A percentile compares a stretch with the other conserved stretches of the same genome.
Conservation (phyloP, 768 basidiomycete genomes). For the Lyophyllum decastes region DNA sequence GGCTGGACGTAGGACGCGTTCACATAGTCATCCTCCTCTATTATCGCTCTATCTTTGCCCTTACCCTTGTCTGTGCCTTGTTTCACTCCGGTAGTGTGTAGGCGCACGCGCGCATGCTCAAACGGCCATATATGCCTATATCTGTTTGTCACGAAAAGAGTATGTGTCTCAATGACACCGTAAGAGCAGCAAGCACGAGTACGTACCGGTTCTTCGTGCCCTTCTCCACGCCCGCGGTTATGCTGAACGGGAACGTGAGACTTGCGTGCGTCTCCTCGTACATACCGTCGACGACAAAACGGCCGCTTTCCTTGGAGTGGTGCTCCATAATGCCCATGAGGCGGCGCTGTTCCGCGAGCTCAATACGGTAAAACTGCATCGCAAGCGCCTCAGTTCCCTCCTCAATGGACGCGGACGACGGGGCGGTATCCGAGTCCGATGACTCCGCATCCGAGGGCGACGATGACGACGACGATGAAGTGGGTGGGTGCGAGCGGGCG, state of each 20-base stretch:
- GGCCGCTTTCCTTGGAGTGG: constrained; percentile 66
- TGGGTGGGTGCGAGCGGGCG: not conserved
- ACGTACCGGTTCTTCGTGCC: constrained; percentile 87
- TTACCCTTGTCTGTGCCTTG: not conserved
- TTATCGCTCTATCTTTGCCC: not conserved
- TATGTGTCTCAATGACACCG: not conserved
- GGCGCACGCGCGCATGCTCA: constrained; percentile 87
- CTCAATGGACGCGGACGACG: constrained; percentile 44
- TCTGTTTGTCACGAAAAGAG: constrained; percentile 35
- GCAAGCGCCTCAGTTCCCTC: constrained; percentile 81
- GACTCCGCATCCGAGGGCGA: constrained; percentile 22
- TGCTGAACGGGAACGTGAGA: constrained; percentile 79
- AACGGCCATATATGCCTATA: constrained; percentile 99
- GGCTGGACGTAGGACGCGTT: constrained; percentile 95
- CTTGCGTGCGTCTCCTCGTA: constrained; percentile 8
- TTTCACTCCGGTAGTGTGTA: constrained; percentile 39
- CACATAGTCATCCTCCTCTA: constrained; percentile 78
- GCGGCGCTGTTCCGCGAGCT: constrained; percentile 86
- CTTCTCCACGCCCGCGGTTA: constrained; percentile 94
- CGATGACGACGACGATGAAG: constrained; percentile 22
- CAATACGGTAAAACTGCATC: constrained; percentile 91
- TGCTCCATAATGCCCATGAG: constrained; percentile 91
- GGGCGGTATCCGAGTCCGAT: constrained; percentile 27
- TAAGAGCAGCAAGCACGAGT: not conserved
- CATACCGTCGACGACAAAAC: constrained; percentile 13